Base-by-base conservation (phyloP, 495 filamentous ascomycete genomes). In the Collariella sp. region DNA sequence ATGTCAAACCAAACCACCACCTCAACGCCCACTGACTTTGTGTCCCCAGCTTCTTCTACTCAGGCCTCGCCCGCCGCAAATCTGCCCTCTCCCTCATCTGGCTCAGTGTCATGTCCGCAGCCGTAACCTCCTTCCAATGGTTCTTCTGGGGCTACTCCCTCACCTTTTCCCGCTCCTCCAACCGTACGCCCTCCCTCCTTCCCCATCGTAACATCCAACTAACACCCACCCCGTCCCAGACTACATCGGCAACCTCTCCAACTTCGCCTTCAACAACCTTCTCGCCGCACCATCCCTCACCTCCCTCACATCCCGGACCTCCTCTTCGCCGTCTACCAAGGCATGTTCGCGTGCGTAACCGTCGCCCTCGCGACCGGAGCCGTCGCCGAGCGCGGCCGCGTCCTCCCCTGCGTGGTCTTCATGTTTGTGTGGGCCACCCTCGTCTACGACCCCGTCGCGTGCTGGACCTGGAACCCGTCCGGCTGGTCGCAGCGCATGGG, bases 131-230 rank as follows among this genome's bases (percentile, higher is more conserved):
- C 20, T 95, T 98, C 74, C 91, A 97, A 70, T 98, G 93, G 91
- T 98, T 97, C 77, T 95, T 98, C 79, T 97, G 91, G 93, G 93
- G 93, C 36, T 97, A 91, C 68, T 95, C 89, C 3, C 76, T 98
- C 33, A 81, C 91, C 41, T 98, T 96, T 75, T 94, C 89, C 23
- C 88, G 26, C 9, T 31, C 26, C 26, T 31, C 26, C 4, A 31
- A 31, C 26, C 26, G 26, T 31, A 31, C 26, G 26, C 9, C 26
- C 26, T 31, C 26, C 9, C 26, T 9, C 9, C 26, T 31, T 31
- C 26, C 26, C 16, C 26, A 9, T 31, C 26, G 5, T 31, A 4
- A 31, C 9, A 5, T 31, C 26, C 9, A 9, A 31, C 78, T 96
- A 43, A 91, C 96, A 69, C 96, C 93, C 71, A 95, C 69, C 75